Evolutionary conservation across 805 yeast species (phyloP).

Genomic region (Metschnikowia cerradonensis): DNA sequence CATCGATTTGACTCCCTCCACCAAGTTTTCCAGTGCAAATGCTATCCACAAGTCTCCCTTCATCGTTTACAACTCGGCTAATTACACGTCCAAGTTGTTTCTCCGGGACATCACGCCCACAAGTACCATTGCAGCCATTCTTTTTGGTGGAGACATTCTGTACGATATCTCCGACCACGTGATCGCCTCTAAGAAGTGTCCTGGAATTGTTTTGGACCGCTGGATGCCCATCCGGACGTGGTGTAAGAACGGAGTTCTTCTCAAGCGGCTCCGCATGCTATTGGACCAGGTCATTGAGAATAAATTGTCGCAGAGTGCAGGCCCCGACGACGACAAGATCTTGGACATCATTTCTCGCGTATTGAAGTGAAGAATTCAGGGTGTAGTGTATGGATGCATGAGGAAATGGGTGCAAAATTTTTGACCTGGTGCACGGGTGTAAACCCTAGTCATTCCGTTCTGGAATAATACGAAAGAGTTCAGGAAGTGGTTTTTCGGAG

Average conservation of each 20-base stretch:
- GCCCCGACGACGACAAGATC: slow-evolving; percentile 19
- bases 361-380: neutral
- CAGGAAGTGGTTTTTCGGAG: too few species aligned
- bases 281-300: slow-evolving; percentile 65
- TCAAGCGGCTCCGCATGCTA: slow-evolving; percentile 62
- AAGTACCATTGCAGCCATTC: slow-evolving; percentile 61
- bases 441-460: too few species aligned
- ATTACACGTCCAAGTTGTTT: slow-evolving; percentile 63
- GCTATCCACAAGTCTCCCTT: slow-evolving; percentile 50
- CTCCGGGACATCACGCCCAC: slow-evolving; percentile 79
- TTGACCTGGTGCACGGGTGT: too few species aligned
- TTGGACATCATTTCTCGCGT: slow-evolving; percentile 20
- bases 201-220: slow-evolving; percentile 81
- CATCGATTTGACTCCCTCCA: slow-evolving; percentile 41
- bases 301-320: slow-evolving; percentile 40
- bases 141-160: slow-evolving; percentile 73
- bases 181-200: slow-evolving; percentile 51
- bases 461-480: too few species aligned
- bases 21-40: slow-evolving; percentile 16
- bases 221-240: slow-evolving; percentile 91
- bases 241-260: slow-evolving; percentile 88
- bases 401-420: too few species aligned
- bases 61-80: slow-evolving; percentile 57
- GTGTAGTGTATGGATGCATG: too few species aligned
- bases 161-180: slow-evolving; percentile 49